Evolutionary conservation across 208 protist genomes (phyloP), one percentile per base, ranked within the genome.

Genomic region (Angomonas desouzai): DNA sequence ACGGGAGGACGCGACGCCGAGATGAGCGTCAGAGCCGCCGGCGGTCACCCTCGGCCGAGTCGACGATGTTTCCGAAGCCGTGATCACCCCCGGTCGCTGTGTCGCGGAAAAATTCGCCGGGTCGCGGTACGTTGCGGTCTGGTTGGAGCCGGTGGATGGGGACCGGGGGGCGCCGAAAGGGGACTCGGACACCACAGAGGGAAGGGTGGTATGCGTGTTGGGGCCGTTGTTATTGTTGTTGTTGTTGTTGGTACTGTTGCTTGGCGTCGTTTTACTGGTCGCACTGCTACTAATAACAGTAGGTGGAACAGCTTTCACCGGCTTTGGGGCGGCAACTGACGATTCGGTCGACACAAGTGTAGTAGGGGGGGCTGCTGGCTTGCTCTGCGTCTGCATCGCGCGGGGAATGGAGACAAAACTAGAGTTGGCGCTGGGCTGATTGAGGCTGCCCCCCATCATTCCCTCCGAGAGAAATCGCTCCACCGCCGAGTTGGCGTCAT

Each of bases 391-490:
- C 4, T 10, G 18, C 49, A 9, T 29, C n/a, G 55, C 34, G 32
- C 62, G 66, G 4, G 64, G 48, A 53, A 72, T 55, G 6, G 68
- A 64, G 32, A 72, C 66, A 40, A 76, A 74, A 64, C 67, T 79
- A 9, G 77, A 66, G 58, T 64, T 61, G 7, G 59, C 36, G 40
- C 75, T 68, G 0, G 57, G 22, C 34, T 71, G 70, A 27, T 33
- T 45, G 36, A 36, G 28, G 9, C 43, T 38, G 40, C 57, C 43
- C 13, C 22, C 57, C 28, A 29, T 28, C 13, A 29, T 28, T 11
- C 48, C 45, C 55, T 55, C 66, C 20, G 67, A 64, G 11, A 84
- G 67, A 62, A 84, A 84, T 48, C 70, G 48, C 63, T 84, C 77
- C 32, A 77, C 70, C 6, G 45, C 65, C 13, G 32, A 53, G 18